Conservation (phyloP, 148 eudicot species). For the Vaccinium myrtillus region DNA sequence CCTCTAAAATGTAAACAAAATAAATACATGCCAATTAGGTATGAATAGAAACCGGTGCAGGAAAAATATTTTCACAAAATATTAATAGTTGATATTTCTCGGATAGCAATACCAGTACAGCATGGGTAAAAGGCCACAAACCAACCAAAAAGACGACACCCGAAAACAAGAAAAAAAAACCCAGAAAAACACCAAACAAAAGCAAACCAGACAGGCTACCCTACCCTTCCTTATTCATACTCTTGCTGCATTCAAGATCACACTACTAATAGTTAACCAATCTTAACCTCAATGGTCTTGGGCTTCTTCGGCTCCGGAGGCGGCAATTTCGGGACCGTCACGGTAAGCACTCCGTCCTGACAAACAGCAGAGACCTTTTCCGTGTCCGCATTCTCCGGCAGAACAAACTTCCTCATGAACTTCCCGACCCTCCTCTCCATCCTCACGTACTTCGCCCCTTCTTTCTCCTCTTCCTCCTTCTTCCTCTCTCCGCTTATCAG, state of each 20-base stretch:
- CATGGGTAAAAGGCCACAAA: no score
- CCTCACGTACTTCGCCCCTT: slow-evolving; percentile 52
- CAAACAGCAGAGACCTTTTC: slow-evolving; percentile 50
- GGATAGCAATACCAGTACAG: no score
- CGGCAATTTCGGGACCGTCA: slow-evolving; percentile 58
- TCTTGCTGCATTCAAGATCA: neutral
- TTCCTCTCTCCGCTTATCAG: slow-evolving; percentile 57
- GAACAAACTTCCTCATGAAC: slow-evolving; percentile 65
- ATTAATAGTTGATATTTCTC: no score
- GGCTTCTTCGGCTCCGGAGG: slow-evolving; percentile 75
- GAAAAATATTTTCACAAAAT: no score
- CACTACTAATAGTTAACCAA: slow-evolving; percentile 14
- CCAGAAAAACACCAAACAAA: no score
- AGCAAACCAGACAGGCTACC: no score
- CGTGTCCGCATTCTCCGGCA: slow-evolving; percentile 62
- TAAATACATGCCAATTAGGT: no score
- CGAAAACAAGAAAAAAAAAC: no score
- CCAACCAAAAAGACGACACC: no score
- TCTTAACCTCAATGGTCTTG: slow-evolving; percentile 54
- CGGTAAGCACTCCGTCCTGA: slow-evolving; percentile 64
- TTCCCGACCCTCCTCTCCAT: slow-evolving; percentile 74
- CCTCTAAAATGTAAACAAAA: no score
- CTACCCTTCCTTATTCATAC: no score
- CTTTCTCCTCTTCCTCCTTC: slow-evolving; percentile 44
- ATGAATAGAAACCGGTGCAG: no score